Conservation (phyloP, 495 filamentous ascomycete species). For the Wilcoxina mikolae region DNA sequence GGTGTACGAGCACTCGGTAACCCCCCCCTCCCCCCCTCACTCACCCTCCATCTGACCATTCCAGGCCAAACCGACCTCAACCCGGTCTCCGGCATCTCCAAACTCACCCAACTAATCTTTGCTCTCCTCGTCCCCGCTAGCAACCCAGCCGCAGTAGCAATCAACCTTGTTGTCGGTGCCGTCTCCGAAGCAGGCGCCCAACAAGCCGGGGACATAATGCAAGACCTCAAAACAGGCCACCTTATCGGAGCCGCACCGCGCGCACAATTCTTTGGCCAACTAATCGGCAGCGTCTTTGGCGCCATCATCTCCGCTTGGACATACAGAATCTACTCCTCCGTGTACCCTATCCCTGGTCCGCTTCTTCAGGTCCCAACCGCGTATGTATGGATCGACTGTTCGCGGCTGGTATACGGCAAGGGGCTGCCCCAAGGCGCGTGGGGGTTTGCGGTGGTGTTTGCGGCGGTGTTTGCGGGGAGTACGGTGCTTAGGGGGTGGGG, state of each 20-base stretch:
- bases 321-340: slow-evolving; percentile 79
- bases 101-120: slow-evolving; percentile 91
- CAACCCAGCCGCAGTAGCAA: slow-evolving; percentile 64
- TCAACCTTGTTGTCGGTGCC: slow-evolving; percentile 89
- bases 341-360: slow-evolving; percentile 74
- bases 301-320: slow-evolving; percentile 75
- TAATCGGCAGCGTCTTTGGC: slow-evolving; percentile 79
- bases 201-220: slow-evolving; percentile 95
- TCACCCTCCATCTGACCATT: not conserved
- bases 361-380: slow-evolving; percentile 89
- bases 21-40: not conserved
- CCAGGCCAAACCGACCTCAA: slow-evolving; percentile 82
- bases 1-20: slow-evolving; percentile 70
- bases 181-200: slow-evolving; percentile 75
- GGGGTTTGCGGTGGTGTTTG: slow-evolving; percentile 59
- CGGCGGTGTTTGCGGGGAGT: slow-evolving; percentile 48
- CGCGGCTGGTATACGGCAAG: slow-evolving; percentile 81
- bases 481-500: slow-evolving; percentile 50
- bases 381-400: slow-evolving; percentile 95
- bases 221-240: slow-evolving; percentile 95
- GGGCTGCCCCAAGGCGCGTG: slow-evolving; percentile 70
- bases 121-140: slow-evolving; percentile 68
- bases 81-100: slow-evolving; percentile 90
- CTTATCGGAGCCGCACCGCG: slow-evolving; percentile 80
- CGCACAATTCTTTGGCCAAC: slow-evolving; percentile 91